Conservation (phyloP, 768 basidiomycete species). For the Suillus americanus region DNA sequence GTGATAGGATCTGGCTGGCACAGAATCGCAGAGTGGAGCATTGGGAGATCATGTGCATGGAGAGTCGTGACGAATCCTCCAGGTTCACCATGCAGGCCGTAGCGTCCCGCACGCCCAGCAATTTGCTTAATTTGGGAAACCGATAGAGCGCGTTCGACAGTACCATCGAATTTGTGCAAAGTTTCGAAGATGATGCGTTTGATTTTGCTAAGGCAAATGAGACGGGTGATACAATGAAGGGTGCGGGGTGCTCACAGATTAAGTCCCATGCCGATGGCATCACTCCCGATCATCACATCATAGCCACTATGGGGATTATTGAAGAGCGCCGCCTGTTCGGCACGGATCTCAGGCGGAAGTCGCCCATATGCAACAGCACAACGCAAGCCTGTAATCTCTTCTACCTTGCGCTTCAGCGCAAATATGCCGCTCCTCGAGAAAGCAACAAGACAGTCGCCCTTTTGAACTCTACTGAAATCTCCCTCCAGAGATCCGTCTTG, state of each 20-base stretch:
- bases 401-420: conserved; percentile 67
- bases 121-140: conserved; percentile 90
- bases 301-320: conserved; percentile 82
- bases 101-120: conserved; percentile 91
- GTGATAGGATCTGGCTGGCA: conserved; percentile 49
- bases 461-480: conserved; percentile 58
- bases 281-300: conserved; percentile 90
- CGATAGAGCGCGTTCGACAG: conserved; percentile 46
- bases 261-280: conserved; percentile 96
- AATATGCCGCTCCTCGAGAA: conserved; percentile 82
- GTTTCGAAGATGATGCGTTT: conserved; percentile 79
- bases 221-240: neutral
- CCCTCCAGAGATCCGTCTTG: conserved; percentile 62
- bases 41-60: conserved; percentile 56
- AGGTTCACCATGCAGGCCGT: conserved; percentile 57
- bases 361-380: conserved; percentile 94
- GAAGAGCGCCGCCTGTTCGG: conserved; percentile 90
- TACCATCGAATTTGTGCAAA: conserved; percentile 66
- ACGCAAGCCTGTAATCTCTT: conserved; percentile 66
- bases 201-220: conserved; percentile 67
- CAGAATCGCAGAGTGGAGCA: conserved; percentile 56
- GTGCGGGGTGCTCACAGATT: conserved; percentile 68
- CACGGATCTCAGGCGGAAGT: conserved; percentile 87
- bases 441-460: conserved; percentile 90
- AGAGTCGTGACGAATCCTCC: conserved; percentile 78